Percentiles rank a stretch among this genome's conserved stretches.
These are phyloP conservation scores for Fragaria iinumae DNA, from an alignment of 306 rosid genomes.

Conservation along the genomic window DNA sequence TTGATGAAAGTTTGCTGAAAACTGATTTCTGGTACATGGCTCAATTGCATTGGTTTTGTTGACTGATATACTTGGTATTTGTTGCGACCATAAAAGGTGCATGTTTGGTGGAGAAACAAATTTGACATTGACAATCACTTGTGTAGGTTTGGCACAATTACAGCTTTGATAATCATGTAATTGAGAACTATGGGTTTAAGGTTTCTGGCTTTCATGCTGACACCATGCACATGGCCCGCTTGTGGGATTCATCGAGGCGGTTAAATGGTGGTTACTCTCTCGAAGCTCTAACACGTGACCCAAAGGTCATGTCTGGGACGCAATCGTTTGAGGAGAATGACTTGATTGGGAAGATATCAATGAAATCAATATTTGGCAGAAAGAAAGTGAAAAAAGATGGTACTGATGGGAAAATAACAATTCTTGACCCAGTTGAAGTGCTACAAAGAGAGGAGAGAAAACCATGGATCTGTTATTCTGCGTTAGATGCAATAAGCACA, in stretches of 20 bases:
- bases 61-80: background rate
- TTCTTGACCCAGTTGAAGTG: conserved; percentile 83
- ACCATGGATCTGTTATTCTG: conserved; percentile 58
- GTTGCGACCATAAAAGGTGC: background rate
- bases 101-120: conserved; percentile 11
- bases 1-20: background rate
- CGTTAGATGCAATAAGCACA: conserved; percentile 55
- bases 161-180: conserved; percentile 88
- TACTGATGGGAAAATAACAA: conserved; percentile 49
- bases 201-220: conserved; percentile 95
- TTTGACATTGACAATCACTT: conserved; percentile 30
- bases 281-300: conserved; percentile 78
- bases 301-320: conserved; percentile 66
- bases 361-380: conserved; percentile 60
- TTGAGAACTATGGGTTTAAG: conserved; percentile 87
- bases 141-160: conserved; percentile 97
- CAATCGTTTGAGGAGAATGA: conserved; percentile 29
- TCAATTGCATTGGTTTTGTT: background rate
- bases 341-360: conserved; percentile 55
- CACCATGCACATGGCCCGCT: conserved; percentile 97
- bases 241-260: conserved; percentile 95
- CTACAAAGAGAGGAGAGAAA: conserved; percentile 75
- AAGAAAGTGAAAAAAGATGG: conserved; percentile 54
- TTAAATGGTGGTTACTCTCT: conserved; percentile 86
- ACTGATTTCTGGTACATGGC: background rate